A percentile compares a stretch with the other conserved stretches of the same genome.
phyloP scores from a whole-genome alignment of 192 early-diverging fungal species.

The Gryganskiella cystojenkinii region DNA sequence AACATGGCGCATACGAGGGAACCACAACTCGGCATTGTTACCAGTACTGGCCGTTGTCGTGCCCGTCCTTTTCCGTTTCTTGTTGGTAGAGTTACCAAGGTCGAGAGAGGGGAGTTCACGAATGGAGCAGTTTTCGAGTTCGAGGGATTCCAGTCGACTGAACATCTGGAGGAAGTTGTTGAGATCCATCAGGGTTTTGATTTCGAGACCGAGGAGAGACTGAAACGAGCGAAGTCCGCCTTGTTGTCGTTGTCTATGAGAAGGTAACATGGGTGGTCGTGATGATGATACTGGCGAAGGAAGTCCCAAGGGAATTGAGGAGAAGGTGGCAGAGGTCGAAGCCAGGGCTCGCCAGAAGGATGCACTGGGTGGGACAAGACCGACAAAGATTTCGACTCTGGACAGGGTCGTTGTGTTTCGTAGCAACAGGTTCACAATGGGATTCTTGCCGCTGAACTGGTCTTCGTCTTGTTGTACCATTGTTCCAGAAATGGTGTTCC shows the following conservation, averaged over 20 bases:
- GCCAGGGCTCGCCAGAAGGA: slow-evolving; percentile 38
- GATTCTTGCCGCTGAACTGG: not conserved
- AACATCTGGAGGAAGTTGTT: slow-evolving; percentile 29
- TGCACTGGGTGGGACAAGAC: slow-evolving; percentile 16
- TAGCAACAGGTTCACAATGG: slow-evolving; percentile 10
- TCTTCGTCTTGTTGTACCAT: no score
- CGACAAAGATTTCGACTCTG: slow-evolving; percentile 31
- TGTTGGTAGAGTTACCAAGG: no score
- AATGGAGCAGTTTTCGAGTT: slow-evolving; percentile 22
- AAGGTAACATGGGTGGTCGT: not conserved
- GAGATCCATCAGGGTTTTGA: slow-evolving; percentile 15
- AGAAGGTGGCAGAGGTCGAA: not conserved
- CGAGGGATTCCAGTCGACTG: slow-evolving; percentile 21
- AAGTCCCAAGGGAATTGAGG: not conserved
- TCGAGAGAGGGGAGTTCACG: slow-evolving; percentile 1
- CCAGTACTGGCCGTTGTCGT: no score
- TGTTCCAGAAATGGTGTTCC: no score
- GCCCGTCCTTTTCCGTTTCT: no score
- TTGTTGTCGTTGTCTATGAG: no score
- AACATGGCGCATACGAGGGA: slow-evolving; percentile 18
- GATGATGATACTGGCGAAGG: not conserved
- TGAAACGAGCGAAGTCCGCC: slow-evolving; percentile 22
- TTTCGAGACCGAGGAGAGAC: slow-evolving; percentile 23
- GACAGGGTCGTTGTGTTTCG: slow-evolving; percentile 24
- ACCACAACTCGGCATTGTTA: not conserved